phyloP scores from a whole-genome alignment of 2,329 filamentous ascomycete species.

The Capronia americana region DNA sequence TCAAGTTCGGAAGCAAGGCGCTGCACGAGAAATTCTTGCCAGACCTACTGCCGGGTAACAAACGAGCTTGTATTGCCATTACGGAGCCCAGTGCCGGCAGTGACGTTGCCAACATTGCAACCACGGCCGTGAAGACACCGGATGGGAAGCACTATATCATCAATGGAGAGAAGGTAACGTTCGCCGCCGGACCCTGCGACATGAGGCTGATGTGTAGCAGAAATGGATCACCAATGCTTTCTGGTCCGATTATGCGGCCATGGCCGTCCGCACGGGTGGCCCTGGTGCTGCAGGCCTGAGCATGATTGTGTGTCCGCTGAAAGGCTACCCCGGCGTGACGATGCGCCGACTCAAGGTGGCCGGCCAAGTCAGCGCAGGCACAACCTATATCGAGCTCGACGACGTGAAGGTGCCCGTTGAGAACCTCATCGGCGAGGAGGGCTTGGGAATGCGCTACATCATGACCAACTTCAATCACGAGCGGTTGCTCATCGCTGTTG shows the following conservation, averaged over 20 bases:
- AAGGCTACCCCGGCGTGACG: slow-evolving; percentile 68
- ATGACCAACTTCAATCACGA: slow-evolving; percentile 86
- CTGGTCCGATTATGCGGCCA: slow-evolving; percentile 70
- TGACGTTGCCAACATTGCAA: slow-evolving; percentile 75
- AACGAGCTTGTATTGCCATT: slow-evolving; percentile 76
- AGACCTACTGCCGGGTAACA: slow-evolving; percentile 69
- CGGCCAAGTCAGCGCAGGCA: slow-evolving; percentile 70
- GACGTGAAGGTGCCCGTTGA: slow-evolving; percentile 74
- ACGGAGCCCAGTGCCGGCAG: slow-evolving; percentile 77
- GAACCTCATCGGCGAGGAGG: slow-evolving; percentile 73
- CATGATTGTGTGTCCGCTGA: slow-evolving; percentile 73
- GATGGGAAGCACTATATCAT: slow-evolving; percentile 73
- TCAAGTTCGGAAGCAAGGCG: slow-evolving; percentile 69
- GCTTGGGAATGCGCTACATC: slow-evolving; percentile 74
- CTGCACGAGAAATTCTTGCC: slow-evolving; percentile 72
- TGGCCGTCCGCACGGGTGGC: slow-evolving; percentile 76
- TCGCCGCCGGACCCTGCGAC: background rate
- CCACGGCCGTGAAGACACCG: slow-evolving; percentile 66
- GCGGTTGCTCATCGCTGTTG: slow-evolving; percentile 70
- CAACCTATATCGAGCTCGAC: slow-evolving; percentile 77
- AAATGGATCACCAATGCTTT: slow-evolving; percentile 82
- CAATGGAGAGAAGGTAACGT: slow-evolving; percentile 25
- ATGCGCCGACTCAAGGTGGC: slow-evolving; percentile 72
- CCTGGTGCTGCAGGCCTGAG: slow-evolving; percentile 68
- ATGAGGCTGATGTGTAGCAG: slow-evolving; percentile 66